Percentiles rank a stretch among this genome's conserved stretches.
Conservation (phyloP, 768 basidiomycete genomes). For the Trametes cingulata region DNA sequence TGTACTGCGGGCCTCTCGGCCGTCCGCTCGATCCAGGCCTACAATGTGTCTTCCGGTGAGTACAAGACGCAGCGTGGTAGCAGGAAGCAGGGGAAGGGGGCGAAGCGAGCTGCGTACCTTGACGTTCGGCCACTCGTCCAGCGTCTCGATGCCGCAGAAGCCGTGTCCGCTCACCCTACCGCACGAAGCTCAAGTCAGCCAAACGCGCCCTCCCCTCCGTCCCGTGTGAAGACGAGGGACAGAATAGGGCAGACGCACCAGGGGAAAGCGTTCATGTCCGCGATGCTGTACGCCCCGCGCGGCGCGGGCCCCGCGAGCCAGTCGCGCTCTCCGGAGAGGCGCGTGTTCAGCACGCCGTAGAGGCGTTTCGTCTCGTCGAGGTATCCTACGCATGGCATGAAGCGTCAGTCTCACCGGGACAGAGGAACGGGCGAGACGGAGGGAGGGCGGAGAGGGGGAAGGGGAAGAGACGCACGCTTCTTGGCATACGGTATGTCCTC, state of each 20-base stretch:
- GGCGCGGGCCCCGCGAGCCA: slow-evolving; percentile 78
- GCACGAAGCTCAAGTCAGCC: background rate
- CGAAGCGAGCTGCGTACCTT: no score
- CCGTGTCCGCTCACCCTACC: slow-evolving; percentile 43
- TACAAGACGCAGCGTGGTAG: background rate
- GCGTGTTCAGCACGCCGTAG: slow-evolving; percentile 62
- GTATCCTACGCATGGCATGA: no score
- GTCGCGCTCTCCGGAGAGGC: slow-evolving; percentile 63
- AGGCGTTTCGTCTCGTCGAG: slow-evolving; percentile 79
- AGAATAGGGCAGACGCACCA: slow-evolving; percentile 42
- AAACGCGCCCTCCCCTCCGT: background rate
- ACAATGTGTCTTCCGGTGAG: background rate
- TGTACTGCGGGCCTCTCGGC: slow-evolving; percentile 18
- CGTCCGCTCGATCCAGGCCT: slow-evolving; percentile 21
- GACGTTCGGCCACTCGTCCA: slow-evolving; percentile 66
- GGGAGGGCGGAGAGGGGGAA: background rate
- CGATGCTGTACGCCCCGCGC: slow-evolving; percentile 21
- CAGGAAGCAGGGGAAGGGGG: background rate
- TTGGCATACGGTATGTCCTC: slow-evolving; percentile 71
- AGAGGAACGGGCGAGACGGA: background rate
- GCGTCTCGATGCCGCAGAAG: slow-evolving; percentile 50
- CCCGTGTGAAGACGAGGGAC: background rate
- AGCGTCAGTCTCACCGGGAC: slow-evolving; percentile 14
- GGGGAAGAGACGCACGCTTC: slow-evolving; percentile 45
- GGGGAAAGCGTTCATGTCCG: slow-evolving; percentile 48